These are phyloP conservation scores for Mitragyna speciosa DNA, from an alignment of 257 asterid genomes.

Conservation along the genomic window DNA sequence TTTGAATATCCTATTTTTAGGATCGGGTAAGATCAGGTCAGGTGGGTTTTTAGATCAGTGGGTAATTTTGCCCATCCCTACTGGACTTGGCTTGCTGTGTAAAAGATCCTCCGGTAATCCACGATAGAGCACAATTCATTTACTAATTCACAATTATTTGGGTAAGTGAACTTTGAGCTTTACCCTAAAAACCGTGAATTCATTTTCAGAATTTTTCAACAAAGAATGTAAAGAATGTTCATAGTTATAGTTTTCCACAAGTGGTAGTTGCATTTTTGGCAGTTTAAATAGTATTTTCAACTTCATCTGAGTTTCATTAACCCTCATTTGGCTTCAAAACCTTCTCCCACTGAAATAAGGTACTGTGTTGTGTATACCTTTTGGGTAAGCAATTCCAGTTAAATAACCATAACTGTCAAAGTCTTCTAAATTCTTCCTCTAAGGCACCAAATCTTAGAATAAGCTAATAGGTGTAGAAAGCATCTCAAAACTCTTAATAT, in stretches of 20 bases:
- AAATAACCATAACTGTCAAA: neutral
- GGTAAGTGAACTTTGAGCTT: neutral
- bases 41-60: too few species aligned
- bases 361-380: neutral
- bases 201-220: neutral
- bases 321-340: neutral
- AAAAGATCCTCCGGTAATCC: neutral
- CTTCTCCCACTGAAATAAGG: neutral
- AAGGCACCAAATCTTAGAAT: neutral
- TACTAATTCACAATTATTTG: too few species aligned
- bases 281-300: neutral
- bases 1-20: too few species aligned
- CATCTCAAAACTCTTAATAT: too few species aligned
- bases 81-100: too few species aligned
- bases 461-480: neutral
- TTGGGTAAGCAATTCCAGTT: neutral
- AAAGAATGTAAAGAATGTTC: neutral
- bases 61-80: too few species aligned
- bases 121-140: neutral
- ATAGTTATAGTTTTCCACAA: too few species aligned
- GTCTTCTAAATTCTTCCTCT: too few species aligned
- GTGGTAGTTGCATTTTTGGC: neutral
- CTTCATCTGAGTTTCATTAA: neutral
- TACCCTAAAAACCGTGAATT: neutral
- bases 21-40: too few species aligned